These are phyloP conservation scores for Oryza punctata DNA, from an alignment of 176 grass and related monocot genomes.

Conservation along the genomic window DNA sequence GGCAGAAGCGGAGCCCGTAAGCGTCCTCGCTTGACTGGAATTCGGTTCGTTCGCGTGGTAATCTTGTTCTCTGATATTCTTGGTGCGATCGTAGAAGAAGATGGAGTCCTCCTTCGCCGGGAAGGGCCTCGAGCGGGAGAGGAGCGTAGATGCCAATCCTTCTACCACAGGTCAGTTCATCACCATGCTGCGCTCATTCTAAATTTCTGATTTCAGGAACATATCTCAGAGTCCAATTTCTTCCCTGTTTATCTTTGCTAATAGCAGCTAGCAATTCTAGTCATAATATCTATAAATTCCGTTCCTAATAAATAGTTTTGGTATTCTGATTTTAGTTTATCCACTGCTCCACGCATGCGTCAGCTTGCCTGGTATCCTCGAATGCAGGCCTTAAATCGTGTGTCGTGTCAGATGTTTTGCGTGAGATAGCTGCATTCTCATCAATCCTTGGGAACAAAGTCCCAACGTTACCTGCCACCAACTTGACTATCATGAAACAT, in stretches of 20 bases:
- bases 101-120: not conserved
- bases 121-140: slow-evolving; percentile 25
- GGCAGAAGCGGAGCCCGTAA: not conserved
- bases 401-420: slow-evolving; percentile 41
- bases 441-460: not conserved
- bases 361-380: slow-evolving; percentile 14
- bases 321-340: not conserved
- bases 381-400: slow-evolving; percentile 1
- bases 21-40: not conserved
- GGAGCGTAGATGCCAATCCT: slow-evolving; percentile 20
- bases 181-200: not conserved
- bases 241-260: not conserved
- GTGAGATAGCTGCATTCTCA: slow-evolving; percentile 33
- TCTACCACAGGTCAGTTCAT: slow-evolving; percentile 18
- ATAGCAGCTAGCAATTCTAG: not conserved
- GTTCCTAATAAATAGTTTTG: not conserved
- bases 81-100: slow-evolving; percentile 7
- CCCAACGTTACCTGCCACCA: not conserved
- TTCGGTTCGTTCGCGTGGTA: not conserved
- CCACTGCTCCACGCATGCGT: not conserved
- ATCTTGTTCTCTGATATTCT: not conserved
- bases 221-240: not conserved
- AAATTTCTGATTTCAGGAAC: not conserved
- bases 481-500: not conserved
- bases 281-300: not conserved